Evolutionary conservation across 208 protist genomes (phyloP).

Genomic region (Leptomonas pyrrhocoris): DNA sequence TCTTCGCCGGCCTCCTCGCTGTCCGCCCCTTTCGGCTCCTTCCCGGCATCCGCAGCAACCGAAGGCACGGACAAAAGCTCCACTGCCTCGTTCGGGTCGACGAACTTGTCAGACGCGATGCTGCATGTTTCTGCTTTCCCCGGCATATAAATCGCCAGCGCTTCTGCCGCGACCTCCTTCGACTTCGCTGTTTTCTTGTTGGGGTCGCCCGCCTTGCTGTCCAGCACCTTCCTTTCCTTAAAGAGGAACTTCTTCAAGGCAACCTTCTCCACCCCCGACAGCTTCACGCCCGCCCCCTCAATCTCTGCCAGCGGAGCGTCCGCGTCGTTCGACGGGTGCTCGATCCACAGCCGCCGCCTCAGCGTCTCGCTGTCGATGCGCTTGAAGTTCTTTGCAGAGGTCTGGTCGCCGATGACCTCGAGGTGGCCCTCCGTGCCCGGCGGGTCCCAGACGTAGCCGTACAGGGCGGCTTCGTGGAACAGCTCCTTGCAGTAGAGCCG

Average conservation of each 20-base stretch:
- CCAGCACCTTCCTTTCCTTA: slow-evolving; percentile 11
- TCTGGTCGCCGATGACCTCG: slow-evolving; percentile 38
- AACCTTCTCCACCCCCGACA: slow-evolving; percentile 9
- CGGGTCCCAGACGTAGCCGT: slow-evolving; percentile 45
- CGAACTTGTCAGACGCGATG: background rate
- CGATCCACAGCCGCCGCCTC: slow-evolving; percentile 24
- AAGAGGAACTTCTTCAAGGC: slow-evolving; percentile 16
- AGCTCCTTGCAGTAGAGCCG: slow-evolving; percentile 63
- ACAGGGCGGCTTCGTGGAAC: slow-evolving; percentile 28
- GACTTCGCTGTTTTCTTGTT: slow-evolving; percentile 1
- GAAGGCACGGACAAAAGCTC: background rate
- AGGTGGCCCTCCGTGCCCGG: slow-evolving; percentile 41
- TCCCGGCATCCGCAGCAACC: background rate
- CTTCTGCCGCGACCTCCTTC: slow-evolving; percentile 14
- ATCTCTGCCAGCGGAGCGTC: slow-evolving; percentile 9
- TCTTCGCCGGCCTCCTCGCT: background rate
- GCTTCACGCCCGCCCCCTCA: slow-evolving; percentile 21
- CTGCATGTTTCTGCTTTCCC: background rate
- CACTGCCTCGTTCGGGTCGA: slow-evolving; percentile 6
- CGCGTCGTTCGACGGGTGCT: slow-evolving; percentile 15
- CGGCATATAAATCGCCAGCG: slow-evolving; percentile 10
- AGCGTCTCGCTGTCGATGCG: slow-evolving; percentile 14
- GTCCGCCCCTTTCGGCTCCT: background rate
- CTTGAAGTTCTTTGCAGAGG: slow-evolving; percentile 29
- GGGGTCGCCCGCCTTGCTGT: slow-evolving; percentile 12